Base-by-base conservation (phyloP, 257 asterid genomes). In the Verbena officinalis region DNA sequence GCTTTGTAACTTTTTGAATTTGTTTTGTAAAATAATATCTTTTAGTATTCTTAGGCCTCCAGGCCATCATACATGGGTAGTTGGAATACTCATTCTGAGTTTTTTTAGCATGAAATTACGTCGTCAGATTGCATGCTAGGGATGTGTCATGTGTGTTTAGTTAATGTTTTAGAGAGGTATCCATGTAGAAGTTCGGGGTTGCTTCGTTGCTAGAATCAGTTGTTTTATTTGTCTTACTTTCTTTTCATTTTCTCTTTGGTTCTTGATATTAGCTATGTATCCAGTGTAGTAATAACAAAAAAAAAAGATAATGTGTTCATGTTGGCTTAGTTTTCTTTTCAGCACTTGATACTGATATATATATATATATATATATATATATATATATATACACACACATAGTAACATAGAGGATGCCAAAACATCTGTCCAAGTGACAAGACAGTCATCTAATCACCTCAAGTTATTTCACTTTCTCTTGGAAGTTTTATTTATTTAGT, bases 401-500 rank as follows among this genome's bases (percentile, higher is more conserved):
- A 1, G 23, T 15, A n/a, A 43, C 2, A 9, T 42, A 15, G 27
- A 15, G 17, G 17, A 16, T 31, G 55, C 0, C 8, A 11, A 60
- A 19, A 22, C 46, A 12, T 39, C 39, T 31, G n/a, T n/a, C 5
- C 7, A 23, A 11, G 21, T 20, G 1, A 60, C 60, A 24, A 5
- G 43, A n/a, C n/a, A n/a, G n/a, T n/a, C n/a, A n/a, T n/a, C n/a
- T n/a, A n/a, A n/a, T 31, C 5, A 33, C 59, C 21, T 51, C 54
- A 64, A 39, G 48, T 46, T 48, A 9, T 15, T 23, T 34, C n/a
- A 7, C 16, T 44, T 49, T 58, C 33, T 39, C 16, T 2, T 55
- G 58, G 55, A 21, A 21, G 13, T 59, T 24, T 36, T 38, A 44
- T 40, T 52, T 14, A 36, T 17, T 36, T 36, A 56, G 63, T 45